Percentiles rank a stretch among this genome's conserved stretches.
Evolutionary conservation across 2,329 filamentous ascomycete species (phyloP).

Genomic region (Byssochlamys sp.): DNA sequence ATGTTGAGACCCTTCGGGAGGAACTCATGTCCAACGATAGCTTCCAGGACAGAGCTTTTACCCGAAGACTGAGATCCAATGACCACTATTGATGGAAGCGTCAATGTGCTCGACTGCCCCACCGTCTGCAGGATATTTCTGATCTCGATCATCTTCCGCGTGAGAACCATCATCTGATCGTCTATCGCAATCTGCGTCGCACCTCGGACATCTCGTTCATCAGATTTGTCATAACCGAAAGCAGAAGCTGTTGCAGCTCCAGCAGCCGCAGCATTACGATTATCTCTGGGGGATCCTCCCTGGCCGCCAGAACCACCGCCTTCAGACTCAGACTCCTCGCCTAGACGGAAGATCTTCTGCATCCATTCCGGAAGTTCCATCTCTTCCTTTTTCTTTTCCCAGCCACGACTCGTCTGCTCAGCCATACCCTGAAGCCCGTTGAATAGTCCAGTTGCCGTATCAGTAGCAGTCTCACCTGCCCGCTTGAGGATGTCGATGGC

Average conservation of each 20-base stretch:
- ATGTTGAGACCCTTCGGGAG: conserved; percentile 97
- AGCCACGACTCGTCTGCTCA: conserved; percentile 68
- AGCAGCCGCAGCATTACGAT: conserved; percentile 46
- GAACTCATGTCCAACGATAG: conserved; percentile 96
- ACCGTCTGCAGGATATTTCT: conserved; percentile 81
- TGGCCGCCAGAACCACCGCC: conserved; percentile 33
- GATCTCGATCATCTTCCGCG: conserved; percentile 99
- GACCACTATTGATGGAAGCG: conserved; percentile 93
- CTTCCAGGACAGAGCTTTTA: conserved; percentile 92
- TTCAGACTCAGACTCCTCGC: conserved; percentile 50
- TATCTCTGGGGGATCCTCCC: conserved; percentile 46
- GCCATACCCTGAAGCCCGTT: conserved; percentile 65
- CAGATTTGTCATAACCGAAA: conserved; percentile 64
- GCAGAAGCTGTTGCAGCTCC: conserved; percentile 64
- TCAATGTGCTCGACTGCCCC: conserved; percentile 79
- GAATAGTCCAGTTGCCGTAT: conserved; percentile 60
- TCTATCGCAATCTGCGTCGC: conserved; percentile 65
- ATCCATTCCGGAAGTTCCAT: conserved; percentile 69
- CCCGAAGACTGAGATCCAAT: conserved; percentile 97
- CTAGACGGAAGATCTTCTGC: conserved; percentile 57
- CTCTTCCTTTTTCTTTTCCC: conserved; percentile 72
- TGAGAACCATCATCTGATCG: conserved; percentile 98
- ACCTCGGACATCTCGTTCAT: conserved; percentile 51
- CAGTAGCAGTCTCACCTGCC: conserved; percentile 62
- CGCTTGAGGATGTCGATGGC: conserved; percentile 65